Conservation (phyloP, 2,329 filamentous ascomycete genomes). For the Elsinoe australis region DNA sequence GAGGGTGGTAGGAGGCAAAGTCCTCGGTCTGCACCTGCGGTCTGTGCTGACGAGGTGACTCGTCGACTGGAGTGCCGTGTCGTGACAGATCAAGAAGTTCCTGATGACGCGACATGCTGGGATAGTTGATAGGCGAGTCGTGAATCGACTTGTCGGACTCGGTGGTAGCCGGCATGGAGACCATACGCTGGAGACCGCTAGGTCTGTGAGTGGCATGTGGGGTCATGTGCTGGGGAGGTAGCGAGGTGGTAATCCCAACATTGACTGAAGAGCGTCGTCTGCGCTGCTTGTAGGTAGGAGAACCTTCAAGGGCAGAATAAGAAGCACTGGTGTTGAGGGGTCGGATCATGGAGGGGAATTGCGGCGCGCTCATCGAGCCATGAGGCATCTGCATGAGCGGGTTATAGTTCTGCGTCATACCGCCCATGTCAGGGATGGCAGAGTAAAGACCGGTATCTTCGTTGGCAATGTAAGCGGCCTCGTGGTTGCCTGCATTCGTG, state of each 20-base stretch:
- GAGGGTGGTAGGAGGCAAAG: slow-evolving; percentile 47
- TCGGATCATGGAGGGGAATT: slow-evolving; percentile 65
- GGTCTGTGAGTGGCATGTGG: slow-evolving; percentile 62
- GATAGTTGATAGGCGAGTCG: slow-evolving; percentile 68
- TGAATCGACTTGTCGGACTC: slow-evolving; percentile 60
- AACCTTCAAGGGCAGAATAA: slow-evolving; percentile 88
- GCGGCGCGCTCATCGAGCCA: slow-evolving; percentile 70
- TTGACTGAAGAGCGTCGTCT: slow-evolving; percentile 89
- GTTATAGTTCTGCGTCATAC: slow-evolving; percentile 67
- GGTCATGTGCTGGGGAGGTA: slow-evolving; percentile 30
- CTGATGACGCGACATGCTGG: slow-evolving; percentile 61
- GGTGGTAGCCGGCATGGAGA: slow-evolving; percentile 75
- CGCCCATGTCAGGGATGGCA: slow-evolving; percentile 74
- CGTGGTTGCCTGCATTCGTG: slow-evolving; percentile 51
- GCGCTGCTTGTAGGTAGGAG: slow-evolving; percentile 96
- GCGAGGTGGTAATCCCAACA: slow-evolving; percentile 51
- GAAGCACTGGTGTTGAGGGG: slow-evolving; percentile 68
- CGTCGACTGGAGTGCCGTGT: slow-evolving; percentile 84
- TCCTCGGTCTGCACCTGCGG: slow-evolving; percentile 59
- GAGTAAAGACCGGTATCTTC: slow-evolving; percentile 96
- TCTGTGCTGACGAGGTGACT: slow-evolving; percentile 41
- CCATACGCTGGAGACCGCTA: slow-evolving; percentile 83
- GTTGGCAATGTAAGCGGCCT: slow-evolving; percentile 95
- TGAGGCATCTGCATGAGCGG: slow-evolving; percentile 86
- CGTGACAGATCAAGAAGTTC: slow-evolving; percentile 78